Percentiles rank a stretch among this genome's conserved stretches.
phyloP scores from a whole-genome alignment of 2,329 filamentous ascomycete species.

The Alternaria alternata region DNA sequence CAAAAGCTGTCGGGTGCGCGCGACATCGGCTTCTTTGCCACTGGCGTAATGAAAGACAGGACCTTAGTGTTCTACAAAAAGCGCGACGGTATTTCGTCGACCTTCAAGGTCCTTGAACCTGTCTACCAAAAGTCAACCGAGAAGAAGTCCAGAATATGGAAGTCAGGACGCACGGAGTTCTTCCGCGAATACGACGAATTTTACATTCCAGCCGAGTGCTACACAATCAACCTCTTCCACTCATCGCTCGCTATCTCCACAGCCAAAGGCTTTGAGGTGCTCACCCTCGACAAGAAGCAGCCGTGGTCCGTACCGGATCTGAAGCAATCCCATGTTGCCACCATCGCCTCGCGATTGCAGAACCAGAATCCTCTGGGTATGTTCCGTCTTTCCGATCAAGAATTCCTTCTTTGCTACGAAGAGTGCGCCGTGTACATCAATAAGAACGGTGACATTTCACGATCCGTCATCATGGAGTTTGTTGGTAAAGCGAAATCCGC shows the following conservation, averaged over 20 bases:
- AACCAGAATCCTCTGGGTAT: slow-evolving; percentile 90
- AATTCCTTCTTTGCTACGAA: slow-evolving; percentile 93
- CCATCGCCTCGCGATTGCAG: slow-evolving; percentile 83
- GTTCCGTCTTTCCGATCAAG: slow-evolving; percentile 82
- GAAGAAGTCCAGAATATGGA: slow-evolving; percentile 75
- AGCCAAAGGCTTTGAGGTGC: slow-evolving; percentile 89
- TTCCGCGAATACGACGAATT: slow-evolving; percentile 99
- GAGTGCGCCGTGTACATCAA: slow-evolving; percentile 98
- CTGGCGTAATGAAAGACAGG: slow-evolving; percentile 95
- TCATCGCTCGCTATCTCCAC: slow-evolving; percentile 92
- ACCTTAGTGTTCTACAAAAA: slow-evolving; percentile 97
- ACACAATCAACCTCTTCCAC: slow-evolving; percentile 94
- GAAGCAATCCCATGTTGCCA: slow-evolving; percentile 77
- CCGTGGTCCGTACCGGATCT: slow-evolving; percentile 93
- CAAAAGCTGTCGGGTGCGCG: slow-evolving; percentile 86
- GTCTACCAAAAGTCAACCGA: slow-evolving; percentile 92
- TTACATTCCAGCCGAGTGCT: slow-evolving; percentile 95
- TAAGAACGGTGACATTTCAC: slow-evolving; percentile 94
- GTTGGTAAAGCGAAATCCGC: slow-evolving; percentile 90
- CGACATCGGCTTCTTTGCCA: slow-evolving; percentile 96
- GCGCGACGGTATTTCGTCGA: slow-evolving; percentile 88
- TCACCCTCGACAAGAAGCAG: slow-evolving; percentile 96
- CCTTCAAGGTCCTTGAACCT: slow-evolving; percentile 95
- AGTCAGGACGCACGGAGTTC: slow-evolving; percentile 83
- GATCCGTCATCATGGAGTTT: slow-evolving; percentile 97